These are phyloP conservation scores for Parasitella parasitica DNA, from an alignment of 371 early-diverging fungal genomes.

Conservation along the genomic window DNA sequence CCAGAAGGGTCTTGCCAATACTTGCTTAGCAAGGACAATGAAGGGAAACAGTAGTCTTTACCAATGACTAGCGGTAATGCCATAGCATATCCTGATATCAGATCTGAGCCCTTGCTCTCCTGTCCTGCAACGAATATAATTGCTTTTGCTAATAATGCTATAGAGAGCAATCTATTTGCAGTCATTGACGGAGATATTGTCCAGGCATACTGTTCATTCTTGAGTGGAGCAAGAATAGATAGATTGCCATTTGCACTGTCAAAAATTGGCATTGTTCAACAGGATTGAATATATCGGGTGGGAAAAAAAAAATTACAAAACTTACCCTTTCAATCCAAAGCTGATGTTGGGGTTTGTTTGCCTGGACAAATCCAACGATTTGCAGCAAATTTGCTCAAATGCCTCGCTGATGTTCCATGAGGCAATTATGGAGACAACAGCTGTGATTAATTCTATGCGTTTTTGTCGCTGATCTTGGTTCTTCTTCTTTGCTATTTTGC, in stretches of 20 bases:
- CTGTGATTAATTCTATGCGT: conserved; percentile 31
- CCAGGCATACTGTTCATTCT: conserved; percentile 51
- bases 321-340: conserved; percentile 67
- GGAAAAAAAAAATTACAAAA: background rate
- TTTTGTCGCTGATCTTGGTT: conserved; percentile 23
- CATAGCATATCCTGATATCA: conserved; percentile 55
- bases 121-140: conserved; percentile 47
- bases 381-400: conserved; percentile 38
- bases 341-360: conserved; percentile 31
- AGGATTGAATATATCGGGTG: no score
- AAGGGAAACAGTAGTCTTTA: conserved; percentile 58
- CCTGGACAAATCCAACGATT: conserved; percentile 27
- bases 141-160: conserved; percentile 56
- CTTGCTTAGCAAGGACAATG: conserved; percentile 73
- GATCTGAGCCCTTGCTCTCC: conserved; percentile 46
- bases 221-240: conserved; percentile 53
- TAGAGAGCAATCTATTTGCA: conserved; percentile 57
- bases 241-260: conserved; percentile 53
- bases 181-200: conserved; percentile 61
- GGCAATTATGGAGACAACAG: conserved; percentile 47
- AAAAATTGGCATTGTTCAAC: background rate
- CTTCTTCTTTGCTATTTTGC: background rate
- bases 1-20: conserved; percentile 87
- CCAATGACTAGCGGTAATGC: conserved; percentile 58
- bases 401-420: conserved; percentile 56